Base-by-base conservation (phyloP, 1,139 yeast species). In the Diutina ranongensis region DNA sequence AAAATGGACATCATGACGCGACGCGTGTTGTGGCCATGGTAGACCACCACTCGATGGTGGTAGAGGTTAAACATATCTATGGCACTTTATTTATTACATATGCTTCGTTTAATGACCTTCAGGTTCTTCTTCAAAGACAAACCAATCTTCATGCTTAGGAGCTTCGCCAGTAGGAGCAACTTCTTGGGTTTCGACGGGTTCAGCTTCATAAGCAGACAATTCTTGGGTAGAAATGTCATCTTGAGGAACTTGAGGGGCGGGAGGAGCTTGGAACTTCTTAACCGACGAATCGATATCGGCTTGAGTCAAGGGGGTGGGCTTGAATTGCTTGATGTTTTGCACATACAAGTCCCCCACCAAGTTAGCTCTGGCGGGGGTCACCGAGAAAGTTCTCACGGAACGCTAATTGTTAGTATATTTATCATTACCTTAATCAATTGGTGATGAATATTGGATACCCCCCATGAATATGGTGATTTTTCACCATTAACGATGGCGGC, bases 281-380 rank as follows among this genome's bases (percentile, higher is more conserved):
- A 88, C 94, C 53, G 83, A 76, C 52, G 80, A 79, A 61, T 80
- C 87, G 50, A 89, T 80, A 57, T 85, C 94, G 56, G 77, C 69
- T 51, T 84, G 78, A 47, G 86, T 68, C 52, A 81, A 62, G 52
- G 89, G 80, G 52, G 82, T 76, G 62, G 95, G 89, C 75, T 88
- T 86, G 79, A 83, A 87, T 50, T 80, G 79, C 72, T 82, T 85
- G 68, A 92, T 74, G 67, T 87, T 94, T 67, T 76, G 82, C 61
- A 89, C 71, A 72, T 89, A 92, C 56, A 89, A 76, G 55, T 89
- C 96, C 64, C 87, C 78, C 60, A 89, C 69, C 63, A 84, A 74
- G 72, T 87, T 80, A 57, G 60, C 57, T 63, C 71, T 67, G 59
- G 67, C 64, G 54, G 74, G 67, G 49, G 73, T 66, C 53, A 64